Percentiles rank a stretch among this genome's conserved stretches.
Conservation (phyloP, 1,284 basidiomycete genomes). For the Rhodotorula sp. region DNA sequence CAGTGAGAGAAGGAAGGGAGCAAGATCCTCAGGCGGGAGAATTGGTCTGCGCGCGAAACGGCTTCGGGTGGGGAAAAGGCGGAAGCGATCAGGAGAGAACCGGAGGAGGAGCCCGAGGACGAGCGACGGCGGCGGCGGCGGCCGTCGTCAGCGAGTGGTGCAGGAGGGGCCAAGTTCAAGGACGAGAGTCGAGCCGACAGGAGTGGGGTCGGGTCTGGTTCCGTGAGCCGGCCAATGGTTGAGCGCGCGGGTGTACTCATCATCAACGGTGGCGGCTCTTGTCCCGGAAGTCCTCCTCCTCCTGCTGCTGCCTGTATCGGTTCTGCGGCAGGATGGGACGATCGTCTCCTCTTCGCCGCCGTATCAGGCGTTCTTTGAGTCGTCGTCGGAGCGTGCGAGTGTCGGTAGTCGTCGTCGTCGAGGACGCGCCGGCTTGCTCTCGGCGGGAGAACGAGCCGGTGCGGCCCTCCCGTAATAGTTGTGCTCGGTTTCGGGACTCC, state of each 20-base stretch:
- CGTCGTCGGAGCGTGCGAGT: not conserved
- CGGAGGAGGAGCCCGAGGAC: not conserved
- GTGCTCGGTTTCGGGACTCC: constrained; percentile 22
- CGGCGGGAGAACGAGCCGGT: not conserved
- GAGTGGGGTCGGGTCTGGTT: constrained; percentile 8
- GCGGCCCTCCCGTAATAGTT: too few species aligned
- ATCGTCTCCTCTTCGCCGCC: too few species aligned
- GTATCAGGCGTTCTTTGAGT: not conserved
- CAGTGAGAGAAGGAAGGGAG: constrained; percentile 1
- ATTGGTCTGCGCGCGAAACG: not conserved
- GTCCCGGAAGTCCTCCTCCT: not conserved
- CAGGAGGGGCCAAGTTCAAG: not conserved
- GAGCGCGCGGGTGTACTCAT: not conserved
- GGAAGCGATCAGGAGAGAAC: not conserved
- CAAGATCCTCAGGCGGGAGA: not conserved
- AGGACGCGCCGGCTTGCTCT: not conserved
- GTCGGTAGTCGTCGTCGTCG: not conserved
- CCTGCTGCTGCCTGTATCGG: not conserved
- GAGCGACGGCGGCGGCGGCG: not conserved
- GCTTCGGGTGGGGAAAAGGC: constrained; percentile 7
- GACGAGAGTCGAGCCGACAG: constrained; percentile 7
- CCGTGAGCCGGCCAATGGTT: not conserved
- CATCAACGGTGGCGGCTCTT: not conserved
- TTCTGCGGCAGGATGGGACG: too few species aligned
- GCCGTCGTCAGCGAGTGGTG: not conserved